Evolutionary conservation across 2,329 filamentous ascomycete species (phyloP).

Genomic region (Cephalotrichum gorgonifer): DNA sequence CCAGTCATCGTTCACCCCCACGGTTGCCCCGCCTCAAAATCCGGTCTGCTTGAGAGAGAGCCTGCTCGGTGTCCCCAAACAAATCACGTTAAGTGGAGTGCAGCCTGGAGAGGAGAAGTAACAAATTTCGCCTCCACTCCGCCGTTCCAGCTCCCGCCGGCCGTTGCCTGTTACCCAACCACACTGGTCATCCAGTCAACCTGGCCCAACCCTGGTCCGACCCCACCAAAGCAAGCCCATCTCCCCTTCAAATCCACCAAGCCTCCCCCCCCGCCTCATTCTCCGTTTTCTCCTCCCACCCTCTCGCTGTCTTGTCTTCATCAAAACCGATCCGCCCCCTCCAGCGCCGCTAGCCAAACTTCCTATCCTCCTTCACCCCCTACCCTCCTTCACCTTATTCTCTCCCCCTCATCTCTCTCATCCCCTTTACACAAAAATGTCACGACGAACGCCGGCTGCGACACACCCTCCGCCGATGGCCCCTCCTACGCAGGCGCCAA

Average conservation of each 20-base stretch:
- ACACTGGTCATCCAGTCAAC: background rate
- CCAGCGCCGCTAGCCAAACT: constrained; percentile 9
- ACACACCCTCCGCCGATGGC: constrained; percentile 19
- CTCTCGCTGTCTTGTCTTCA: constrained; percentile 14
- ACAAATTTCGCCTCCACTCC: background rate
- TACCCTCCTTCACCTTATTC: constrained; percentile 7
- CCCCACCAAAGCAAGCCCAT: constrained; percentile 5
- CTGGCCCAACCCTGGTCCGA: constrained; percentile 4
- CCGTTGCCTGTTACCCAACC: background rate
- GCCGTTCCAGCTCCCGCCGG: background rate
- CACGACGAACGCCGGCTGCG: constrained; percentile 22
- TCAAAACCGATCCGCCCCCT: constrained; percentile 12
- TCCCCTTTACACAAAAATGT: constrained; percentile 20
- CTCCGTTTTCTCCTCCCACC: constrained; percentile 5
- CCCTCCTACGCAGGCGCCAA: constrained; percentile 18
- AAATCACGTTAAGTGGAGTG: background rate
- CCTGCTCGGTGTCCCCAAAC: background rate
- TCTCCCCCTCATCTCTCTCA: constrained; percentile 1
- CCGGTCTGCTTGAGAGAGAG: too few species aligned
- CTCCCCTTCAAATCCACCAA: constrained; percentile 5
- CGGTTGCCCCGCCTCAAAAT: background rate
- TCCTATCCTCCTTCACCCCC: constrained; percentile 10
- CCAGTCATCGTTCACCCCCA: background rate
- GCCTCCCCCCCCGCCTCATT: constrained; percentile 1
- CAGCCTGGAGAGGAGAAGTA: background rate